Evolutionary conservation across 805 yeast genomes (phyloP).

Genomic region (Maudiozyma barnettii): DNA sequence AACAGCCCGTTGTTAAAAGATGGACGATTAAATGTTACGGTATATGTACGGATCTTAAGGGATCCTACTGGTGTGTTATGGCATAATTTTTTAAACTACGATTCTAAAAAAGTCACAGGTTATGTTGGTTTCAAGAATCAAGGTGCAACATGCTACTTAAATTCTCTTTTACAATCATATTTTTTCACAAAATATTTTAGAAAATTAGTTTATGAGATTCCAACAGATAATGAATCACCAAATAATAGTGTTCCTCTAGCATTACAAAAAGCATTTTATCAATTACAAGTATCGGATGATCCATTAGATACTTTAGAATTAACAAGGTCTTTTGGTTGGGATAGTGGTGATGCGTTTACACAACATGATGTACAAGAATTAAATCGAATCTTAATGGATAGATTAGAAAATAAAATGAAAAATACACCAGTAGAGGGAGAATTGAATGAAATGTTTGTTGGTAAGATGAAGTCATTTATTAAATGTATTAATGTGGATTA

Average conservation of each 20-base stretch:
- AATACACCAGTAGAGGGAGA: slow-evolving; percentile 71
- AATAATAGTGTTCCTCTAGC: slow-evolving; percentile 68
- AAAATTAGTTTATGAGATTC: slow-evolving; percentile 79
- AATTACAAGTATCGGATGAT: slow-evolving; percentile 57
- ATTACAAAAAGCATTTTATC: slow-evolving; percentile 78
- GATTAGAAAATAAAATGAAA: slow-evolving; percentile 82
- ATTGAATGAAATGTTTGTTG: slow-evolving; percentile 79
- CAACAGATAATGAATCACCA: slow-evolving; percentile 52
- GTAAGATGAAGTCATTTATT: slow-evolving; percentile 91
- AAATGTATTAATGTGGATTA: slow-evolving; percentile 89
- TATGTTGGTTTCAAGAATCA: slow-evolving; percentile 90
- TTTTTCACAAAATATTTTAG: slow-evolving; percentile 78
- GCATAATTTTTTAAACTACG: slow-evolving; percentile 78
- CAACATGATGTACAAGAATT: slow-evolving; percentile 98
- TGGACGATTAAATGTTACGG: slow-evolving; percentile 60
- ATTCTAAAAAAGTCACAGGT: slow-evolving; percentile 81
- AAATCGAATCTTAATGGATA: slow-evolving; percentile 91
- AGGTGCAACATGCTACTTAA: slow-evolving; percentile 97
- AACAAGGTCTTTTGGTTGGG: slow-evolving; percentile 96
- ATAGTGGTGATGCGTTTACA: slow-evolving; percentile 84
- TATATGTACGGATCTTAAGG: slow-evolving; percentile 62
- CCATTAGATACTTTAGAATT: slow-evolving; percentile 81
- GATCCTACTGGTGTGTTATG: slow-evolving; percentile 93
- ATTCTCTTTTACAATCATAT: slow-evolving; percentile 84
- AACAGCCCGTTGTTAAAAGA: slow-evolving; percentile 38